Evolutionary conservation across 495 filamentous ascomycete genomes (phyloP).

Genomic region (Penicillium goetzii): DNA sequence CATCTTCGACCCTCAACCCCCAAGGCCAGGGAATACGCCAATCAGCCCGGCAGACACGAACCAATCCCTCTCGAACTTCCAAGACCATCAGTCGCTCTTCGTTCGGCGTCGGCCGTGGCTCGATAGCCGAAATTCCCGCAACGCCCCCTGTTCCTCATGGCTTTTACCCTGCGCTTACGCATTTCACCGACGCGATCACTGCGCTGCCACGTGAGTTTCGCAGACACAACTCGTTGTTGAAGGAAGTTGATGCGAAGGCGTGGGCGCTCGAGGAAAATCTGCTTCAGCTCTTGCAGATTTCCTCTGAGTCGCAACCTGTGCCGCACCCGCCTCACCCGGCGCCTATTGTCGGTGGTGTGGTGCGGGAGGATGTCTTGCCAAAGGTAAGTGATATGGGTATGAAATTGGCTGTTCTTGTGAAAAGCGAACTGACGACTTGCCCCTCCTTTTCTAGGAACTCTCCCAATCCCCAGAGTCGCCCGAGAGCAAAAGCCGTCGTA

Average conservation of each 20-base stretch:
- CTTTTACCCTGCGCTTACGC: constrained; percentile 90
- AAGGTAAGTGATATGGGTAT: constrained; percentile 29
- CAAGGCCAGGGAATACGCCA: constrained; percentile 49
- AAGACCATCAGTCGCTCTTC: constrained; percentile 59
- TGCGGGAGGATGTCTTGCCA: constrained; percentile 45
- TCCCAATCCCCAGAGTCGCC: constrained; percentile 39
- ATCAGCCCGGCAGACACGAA: constrained; percentile 62
- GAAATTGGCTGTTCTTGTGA: background rate
- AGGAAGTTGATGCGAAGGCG: constrained; percentile 94
- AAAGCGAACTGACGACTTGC: constrained; percentile 18
- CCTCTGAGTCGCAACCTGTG: constrained; percentile 59
- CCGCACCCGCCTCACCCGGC: constrained; percentile 43
- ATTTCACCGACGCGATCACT: constrained; percentile 90
- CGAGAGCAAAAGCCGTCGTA: constrained; percentile 57
- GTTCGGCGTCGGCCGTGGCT: constrained; percentile 47
- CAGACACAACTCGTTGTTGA: constrained; percentile 89
- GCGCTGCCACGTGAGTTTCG: constrained; percentile 94
- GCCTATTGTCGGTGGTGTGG: constrained; percentile 44
- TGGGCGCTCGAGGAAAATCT: constrained; percentile 63
- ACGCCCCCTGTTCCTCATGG: constrained; percentile 52
- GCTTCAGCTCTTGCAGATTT: constrained; percentile 66
- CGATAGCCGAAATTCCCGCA: constrained; percentile 38
- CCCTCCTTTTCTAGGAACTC: constrained; percentile 31
- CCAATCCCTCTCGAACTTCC: constrained; percentile 61
- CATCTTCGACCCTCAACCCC: constrained; percentile 37